These are phyloP conservation scores for Purshia tridentata DNA, from an alignment of 306 rosid species.

Conservation along the genomic window DNA sequence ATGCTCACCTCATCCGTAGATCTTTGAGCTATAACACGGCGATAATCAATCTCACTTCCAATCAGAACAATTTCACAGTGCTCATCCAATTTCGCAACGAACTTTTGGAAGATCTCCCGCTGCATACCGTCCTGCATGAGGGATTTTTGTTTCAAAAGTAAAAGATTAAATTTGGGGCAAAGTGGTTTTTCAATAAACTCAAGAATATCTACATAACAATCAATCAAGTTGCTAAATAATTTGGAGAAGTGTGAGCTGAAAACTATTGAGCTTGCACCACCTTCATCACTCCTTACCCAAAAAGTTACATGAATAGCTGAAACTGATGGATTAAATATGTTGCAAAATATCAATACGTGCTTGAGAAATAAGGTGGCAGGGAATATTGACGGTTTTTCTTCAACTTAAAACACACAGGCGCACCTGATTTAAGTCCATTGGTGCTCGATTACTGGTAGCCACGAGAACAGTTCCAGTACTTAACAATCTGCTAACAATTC, in stretches of 20 bases:
- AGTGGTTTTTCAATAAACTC: neutral
- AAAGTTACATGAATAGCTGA: neutral
- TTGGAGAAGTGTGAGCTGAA: neutral
- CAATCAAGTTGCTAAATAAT: neutral
- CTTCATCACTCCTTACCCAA: neutral
- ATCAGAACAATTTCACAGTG: slow-evolving; percentile 72
- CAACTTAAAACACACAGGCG: neutral
- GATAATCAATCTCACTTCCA: slow-evolving; percentile 91
- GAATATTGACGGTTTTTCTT: slow-evolving; percentile 8
- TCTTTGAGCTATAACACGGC: slow-evolving; percentile 74
- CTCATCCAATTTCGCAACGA: slow-evolving; percentile 62
- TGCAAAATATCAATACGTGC: neutral
- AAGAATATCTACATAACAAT: neutral
- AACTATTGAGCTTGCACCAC: neutral
- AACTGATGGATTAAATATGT: neutral
- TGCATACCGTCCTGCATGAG: slow-evolving; percentile 85
- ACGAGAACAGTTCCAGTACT: slow-evolving; percentile 86
- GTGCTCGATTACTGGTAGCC: slow-evolving; percentile 96
- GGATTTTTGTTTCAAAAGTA: slow-evolving; percentile 9
- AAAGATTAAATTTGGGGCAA: neutral
- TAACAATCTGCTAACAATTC: slow-evolving; percentile 92
- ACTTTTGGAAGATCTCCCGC: slow-evolving; percentile 65
- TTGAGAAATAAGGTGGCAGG: neutral
- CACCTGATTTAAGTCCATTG: slow-evolving; percentile 86
- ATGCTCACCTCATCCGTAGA: slow-evolving; percentile 58